Percentiles rank a stretch among this genome's conserved stretches.
Conservation (phyloP, 345 rosid genomes). For the Diplotaxis tenuifolia region DNA sequence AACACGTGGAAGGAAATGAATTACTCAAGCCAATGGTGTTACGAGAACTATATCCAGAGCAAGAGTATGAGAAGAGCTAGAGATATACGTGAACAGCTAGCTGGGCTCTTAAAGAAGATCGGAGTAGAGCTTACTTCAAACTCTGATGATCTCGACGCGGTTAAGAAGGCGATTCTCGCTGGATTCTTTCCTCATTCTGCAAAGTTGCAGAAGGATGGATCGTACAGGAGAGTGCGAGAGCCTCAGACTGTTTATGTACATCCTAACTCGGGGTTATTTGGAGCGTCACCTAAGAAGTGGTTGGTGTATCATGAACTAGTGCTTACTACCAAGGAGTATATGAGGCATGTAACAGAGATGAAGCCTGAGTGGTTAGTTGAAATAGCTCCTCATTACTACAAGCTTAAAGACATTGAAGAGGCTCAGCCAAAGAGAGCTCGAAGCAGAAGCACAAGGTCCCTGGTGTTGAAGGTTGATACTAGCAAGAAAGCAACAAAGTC, state of each 20-base stretch:
- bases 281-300: slow-evolving; percentile 71
- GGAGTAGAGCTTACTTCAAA: slow-evolving; percentile 68
- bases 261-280: slow-evolving; percentile 69
- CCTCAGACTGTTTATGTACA: slow-evolving; percentile 86
- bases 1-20: slow-evolving; percentile 86
- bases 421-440: slow-evolving; percentile 5
- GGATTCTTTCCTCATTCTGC: slow-evolving; percentile 92
- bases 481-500: slow-evolving; percentile 20
- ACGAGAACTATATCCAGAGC: slow-evolving; percentile 92
- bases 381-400: slow-evolving; percentile 89
- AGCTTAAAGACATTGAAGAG: slow-evolving; percentile 90
- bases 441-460: background rate
- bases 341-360: slow-evolving; percentile 88
- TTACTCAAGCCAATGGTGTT: slow-evolving; percentile 90
- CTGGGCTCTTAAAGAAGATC: slow-evolving; percentile 84
- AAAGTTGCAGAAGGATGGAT: slow-evolving; percentile 76
- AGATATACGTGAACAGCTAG: slow-evolving; percentile 83
- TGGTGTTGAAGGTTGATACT: background rate
- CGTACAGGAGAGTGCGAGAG: slow-evolving; percentile 78
- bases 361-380: slow-evolving; percentile 95
- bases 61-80: slow-evolving; percentile 93
- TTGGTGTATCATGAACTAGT: slow-evolving; percentile 83
- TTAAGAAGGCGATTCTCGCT: slow-evolving; percentile 83
- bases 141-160: slow-evolving; percentile 60
- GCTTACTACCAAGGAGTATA: slow-evolving; percentile 85